Evolutionary conservation across 306 rosid genomes (phyloP).

Genomic region (Sicyos edulis): DNA sequence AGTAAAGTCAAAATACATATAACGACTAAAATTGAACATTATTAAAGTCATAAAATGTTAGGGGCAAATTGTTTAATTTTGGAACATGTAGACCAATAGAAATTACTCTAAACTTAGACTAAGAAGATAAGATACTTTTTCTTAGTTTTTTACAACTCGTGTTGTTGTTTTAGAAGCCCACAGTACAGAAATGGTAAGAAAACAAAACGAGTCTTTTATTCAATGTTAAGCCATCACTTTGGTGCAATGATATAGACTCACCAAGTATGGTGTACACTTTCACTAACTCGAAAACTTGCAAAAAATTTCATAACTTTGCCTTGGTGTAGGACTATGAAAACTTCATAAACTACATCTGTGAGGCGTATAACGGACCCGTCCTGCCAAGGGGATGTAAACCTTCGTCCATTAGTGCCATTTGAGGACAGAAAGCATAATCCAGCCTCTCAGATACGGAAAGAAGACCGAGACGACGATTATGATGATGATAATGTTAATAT

Average conservation of each 20-base stretch:
- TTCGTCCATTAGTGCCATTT: slow-evolving; percentile 29
- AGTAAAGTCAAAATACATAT: too few species aligned
- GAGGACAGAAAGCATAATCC: slow-evolving; percentile 20
- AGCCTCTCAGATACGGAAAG: slow-evolving; percentile 21
- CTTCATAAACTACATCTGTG: slow-evolving; percentile 63
- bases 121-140: too few species aligned
- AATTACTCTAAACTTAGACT: too few species aligned
- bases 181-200: too few species aligned
- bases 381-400: slow-evolving; percentile 39
- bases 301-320: slow-evolving; percentile 13
- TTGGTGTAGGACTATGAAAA: slow-evolving; percentile 62
- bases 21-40: too few species aligned
- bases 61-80: too few species aligned
- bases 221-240: background rate
- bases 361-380: slow-evolving; percentile 55
- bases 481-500: background rate
- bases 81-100: too few species aligned
- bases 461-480: background rate
- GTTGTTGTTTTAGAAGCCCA: too few species aligned
- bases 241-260: background rate
- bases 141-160: too few species aligned
- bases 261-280: background rate
- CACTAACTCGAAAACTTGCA: background rate
- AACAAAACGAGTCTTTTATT: background rate
- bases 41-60: too few species aligned